Conservation (phyloP, 805 yeast species). For the Candida peoriensis region DNA sequence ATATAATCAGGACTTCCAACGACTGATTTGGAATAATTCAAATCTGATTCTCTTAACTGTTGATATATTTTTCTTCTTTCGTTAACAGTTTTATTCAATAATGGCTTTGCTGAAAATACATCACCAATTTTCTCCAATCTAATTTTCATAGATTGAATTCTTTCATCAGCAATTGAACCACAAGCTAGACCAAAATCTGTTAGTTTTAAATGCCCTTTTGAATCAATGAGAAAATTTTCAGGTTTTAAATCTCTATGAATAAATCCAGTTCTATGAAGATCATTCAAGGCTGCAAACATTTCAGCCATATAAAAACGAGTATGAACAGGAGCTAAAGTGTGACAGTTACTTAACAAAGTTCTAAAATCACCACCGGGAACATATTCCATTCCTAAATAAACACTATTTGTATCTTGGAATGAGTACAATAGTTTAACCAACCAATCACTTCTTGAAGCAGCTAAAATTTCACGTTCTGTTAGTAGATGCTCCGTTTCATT, state of each 20-base stretch:
- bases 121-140: slow-evolving; percentile 68
- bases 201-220: slow-evolving; percentile 85
- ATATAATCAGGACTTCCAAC: slow-evolving; percentile 99
- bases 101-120: slow-evolving; percentile 49
- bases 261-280: slow-evolving; percentile 90
- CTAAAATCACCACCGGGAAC: slow-evolving; percentile 99
- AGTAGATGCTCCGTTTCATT: slow-evolving; percentile 95
- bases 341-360: slow-evolving; percentile 88
- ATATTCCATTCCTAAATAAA: slow-evolving; percentile 96
- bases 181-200: slow-evolving; percentile 98
- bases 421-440: slow-evolving; percentile 89
- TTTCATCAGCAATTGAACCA: slow-evolving; percentile 87
- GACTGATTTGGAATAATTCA: slow-evolving; percentile 87
- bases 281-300: slow-evolving; percentile 93
- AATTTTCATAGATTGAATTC: slow-evolving; percentile 88
- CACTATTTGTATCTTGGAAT: slow-evolving; percentile 86
- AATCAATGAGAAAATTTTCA: slow-evolving; percentile 85
- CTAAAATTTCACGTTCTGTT: slow-evolving; percentile 93
- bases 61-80: slow-evolving; percentile 88
- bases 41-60: slow-evolving; percentile 65
- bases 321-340: slow-evolving; percentile 88
- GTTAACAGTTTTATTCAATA: slow-evolving; percentile 60
- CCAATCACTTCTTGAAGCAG: slow-evolving; percentile 97
- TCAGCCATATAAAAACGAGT: slow-evolving; percentile 93
- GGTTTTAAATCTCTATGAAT: slow-evolving; percentile 97